phyloP scores from a whole-genome alignment of 495 filamentous ascomycete genomes.

The Xylaria castorea region DNA sequence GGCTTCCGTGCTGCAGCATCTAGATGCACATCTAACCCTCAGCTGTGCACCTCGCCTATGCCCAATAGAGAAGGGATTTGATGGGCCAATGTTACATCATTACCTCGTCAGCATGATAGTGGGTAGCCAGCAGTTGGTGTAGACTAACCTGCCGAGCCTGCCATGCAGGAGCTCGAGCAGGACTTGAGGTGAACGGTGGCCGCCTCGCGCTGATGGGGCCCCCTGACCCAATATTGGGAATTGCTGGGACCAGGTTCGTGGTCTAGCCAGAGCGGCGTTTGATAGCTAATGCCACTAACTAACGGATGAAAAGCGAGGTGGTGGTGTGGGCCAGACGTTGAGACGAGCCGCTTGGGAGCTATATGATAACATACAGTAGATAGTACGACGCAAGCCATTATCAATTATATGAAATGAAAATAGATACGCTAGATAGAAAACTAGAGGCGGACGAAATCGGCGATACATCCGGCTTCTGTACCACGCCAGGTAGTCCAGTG shows the following conservation, averaged over 20 bases:
- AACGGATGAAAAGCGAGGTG: background rate
- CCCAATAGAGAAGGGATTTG: conserved; percentile 3
- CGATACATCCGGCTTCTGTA: background rate
- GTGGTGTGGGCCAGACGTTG: conserved; percentile 19
- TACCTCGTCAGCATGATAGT: background rate
- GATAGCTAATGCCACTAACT: conserved; percentile 18
- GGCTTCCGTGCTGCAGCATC: conserved; percentile 5
- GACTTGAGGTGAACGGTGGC: background rate
- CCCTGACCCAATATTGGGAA: conserved; percentile 20
- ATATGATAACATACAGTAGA: background rate
- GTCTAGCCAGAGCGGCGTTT: conserved; percentile 3
- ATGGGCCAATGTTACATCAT: conserved; percentile 10
- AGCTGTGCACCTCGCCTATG: background rate
- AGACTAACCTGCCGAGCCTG: too few relatives aligned
- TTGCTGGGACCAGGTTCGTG: conserved; percentile 7
- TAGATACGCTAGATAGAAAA: background rate
- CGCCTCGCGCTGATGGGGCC: conserved; percentile 1
- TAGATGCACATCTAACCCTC: background rate
- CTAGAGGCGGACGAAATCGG: background rate
- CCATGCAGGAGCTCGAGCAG: background rate
- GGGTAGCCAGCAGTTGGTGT: background rate
- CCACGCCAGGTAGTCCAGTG: background rate
- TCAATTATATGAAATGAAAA: conserved; percentile 1
- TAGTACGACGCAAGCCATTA: background rate
- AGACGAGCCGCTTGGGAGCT: background rate